phyloP scores from a whole-genome alignment of 345 rosid species.

The Anastatica hierochuntica region DNA sequence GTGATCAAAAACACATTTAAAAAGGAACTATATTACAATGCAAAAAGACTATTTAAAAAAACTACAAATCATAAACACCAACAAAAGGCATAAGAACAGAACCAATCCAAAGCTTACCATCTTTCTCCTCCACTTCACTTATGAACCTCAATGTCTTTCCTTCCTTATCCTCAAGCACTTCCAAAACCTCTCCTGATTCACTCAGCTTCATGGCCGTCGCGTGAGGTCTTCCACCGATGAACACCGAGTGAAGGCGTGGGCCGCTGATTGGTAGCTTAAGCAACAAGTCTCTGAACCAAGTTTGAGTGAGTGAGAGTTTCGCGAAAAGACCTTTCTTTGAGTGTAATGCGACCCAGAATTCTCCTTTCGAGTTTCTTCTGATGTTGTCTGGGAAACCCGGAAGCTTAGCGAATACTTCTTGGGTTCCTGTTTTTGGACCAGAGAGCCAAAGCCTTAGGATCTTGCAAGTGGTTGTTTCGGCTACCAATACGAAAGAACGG shows the following conservation, averaged over 20 bases:
- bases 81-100: constrained; percentile 56
- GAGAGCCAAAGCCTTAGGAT: constrained; percentile 44
- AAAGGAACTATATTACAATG: no score
- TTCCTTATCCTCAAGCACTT: constrained; percentile 42
- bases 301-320: constrained; percentile 28
- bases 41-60: no score
- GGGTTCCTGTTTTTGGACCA: constrained; percentile 33
- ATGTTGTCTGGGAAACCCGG: constrained; percentile 65
- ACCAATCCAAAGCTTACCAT: constrained; percentile 58
- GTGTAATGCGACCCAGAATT: constrained; percentile 77
- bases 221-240: constrained; percentile 48
- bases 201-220: constrained; percentile 53
- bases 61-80: constrained; percentile 36
- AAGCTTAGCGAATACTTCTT: constrained; percentile 40
- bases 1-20: no score
- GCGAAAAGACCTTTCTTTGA: constrained; percentile 40
- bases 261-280: constrained; percentile 34
- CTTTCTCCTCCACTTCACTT: constrained; percentile 69
- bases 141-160: constrained; percentile 46
- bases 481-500: constrained; percentile 40
- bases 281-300: constrained; percentile 36
- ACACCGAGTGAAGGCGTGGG: constrained; percentile 42
- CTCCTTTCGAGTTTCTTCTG: constrained; percentile 45
- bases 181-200: constrained; percentile 42
- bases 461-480: constrained; percentile 34